These are phyloP conservation scores for Brasilioporus rufonigricans DNA, from an alignment of 768 basidiomycete genomes.

Conservation along the genomic window DNA sequence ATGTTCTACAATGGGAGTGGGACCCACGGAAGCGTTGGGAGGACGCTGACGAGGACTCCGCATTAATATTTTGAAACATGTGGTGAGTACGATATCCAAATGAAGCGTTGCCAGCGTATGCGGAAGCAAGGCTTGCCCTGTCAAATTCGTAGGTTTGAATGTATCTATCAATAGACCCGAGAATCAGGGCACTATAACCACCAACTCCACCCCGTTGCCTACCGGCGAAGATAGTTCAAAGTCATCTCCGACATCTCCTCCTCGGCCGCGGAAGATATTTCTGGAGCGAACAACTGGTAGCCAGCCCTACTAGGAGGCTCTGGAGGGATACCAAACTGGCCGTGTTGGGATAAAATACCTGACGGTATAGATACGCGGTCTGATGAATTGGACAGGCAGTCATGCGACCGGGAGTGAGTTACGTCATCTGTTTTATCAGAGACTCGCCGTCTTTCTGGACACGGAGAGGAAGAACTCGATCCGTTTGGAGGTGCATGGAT, in stretches of 20 bases:
- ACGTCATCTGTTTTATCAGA: constrained; percentile 2
- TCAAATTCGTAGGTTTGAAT: constrained; percentile 32
- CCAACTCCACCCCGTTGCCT: constrained; percentile 5
- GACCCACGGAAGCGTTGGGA: constrained; percentile 18
- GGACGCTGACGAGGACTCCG: background rate
- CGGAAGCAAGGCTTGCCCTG: constrained; percentile 32
- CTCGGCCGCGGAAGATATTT: constrained; percentile 13
- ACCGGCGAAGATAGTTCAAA: constrained; percentile 29
- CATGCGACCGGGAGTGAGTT: background rate
- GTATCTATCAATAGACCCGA: constrained; percentile 20
- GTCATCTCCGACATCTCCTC: constrained; percentile 30
- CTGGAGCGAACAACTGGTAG: background rate
- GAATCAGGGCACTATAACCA: constrained; percentile 1
- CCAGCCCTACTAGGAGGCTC: background rate
- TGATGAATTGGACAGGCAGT: background rate
- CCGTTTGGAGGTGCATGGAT: background rate
- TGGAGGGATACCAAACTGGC: background rate
- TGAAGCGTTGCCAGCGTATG: constrained; percentile 29
- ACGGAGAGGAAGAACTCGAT: background rate
- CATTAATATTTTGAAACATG: background rate
- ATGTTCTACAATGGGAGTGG: background rate
- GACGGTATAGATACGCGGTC: background rate
- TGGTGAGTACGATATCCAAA: constrained; percentile 30
- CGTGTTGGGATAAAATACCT: background rate
- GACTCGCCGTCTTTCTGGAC: background rate